A percentile compares a stretch with the other conserved stretches of the same genome.
Conservation (phyloP, 2,329 filamentous ascomycete genomes). For the Fusarium circinatum region DNA sequence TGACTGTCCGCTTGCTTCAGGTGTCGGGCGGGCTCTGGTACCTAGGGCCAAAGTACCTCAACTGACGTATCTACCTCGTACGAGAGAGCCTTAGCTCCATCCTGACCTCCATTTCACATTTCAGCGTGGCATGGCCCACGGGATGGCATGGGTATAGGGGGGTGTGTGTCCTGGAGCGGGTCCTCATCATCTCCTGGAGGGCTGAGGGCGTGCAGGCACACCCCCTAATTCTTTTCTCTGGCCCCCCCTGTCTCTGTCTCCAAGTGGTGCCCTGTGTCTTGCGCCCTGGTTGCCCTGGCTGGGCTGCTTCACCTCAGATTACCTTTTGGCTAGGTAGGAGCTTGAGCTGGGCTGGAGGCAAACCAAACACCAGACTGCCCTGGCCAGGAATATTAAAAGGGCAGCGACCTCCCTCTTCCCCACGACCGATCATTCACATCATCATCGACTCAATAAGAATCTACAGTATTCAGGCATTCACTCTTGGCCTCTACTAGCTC, state of each 20-base stretch:
- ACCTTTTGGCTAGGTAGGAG: slow-evolving; percentile 44
- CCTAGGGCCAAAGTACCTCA: slow-evolving; percentile 39
- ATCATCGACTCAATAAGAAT: slow-evolving; percentile 41
- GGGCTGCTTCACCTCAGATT: slow-evolving; percentile 49
- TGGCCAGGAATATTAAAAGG: slow-evolving; percentile 47
- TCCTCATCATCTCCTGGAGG: slow-evolving; percentile 29
- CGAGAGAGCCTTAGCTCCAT: slow-evolving; percentile 26
- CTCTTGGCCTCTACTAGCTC: slow-evolving; percentile 28
- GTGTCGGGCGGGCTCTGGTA: slow-evolving; percentile 24
- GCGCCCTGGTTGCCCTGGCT: slow-evolving; percentile 43
- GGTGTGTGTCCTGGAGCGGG: slow-evolving; percentile 17
- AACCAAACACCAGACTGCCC: slow-evolving; percentile 45
- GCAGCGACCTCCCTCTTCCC: slow-evolving; percentile 45
- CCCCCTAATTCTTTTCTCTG: slow-evolving; percentile 6
- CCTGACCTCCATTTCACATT: slow-evolving; percentile 39
- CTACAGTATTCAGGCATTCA: slow-evolving; percentile 21
- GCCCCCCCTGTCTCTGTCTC: slow-evolving; percentile 32
- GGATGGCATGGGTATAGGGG: neutral
- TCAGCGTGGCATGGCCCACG: slow-evolving; percentile 15
- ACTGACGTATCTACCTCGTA: slow-evolving; percentile 46
- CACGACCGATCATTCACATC: slow-evolving; percentile 35
- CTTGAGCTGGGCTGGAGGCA: slow-evolving; percentile 39
- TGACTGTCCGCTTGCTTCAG: slow-evolving; percentile 34
- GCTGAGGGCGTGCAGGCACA: slow-evolving; percentile 19
- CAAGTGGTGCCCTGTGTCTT: slow-evolving; percentile 42